These are phyloP conservation scores for Boletellus deceptivus DNA, from an alignment of 1,284 basidiomycete genomes.

Conservation along the genomic window DNA sequence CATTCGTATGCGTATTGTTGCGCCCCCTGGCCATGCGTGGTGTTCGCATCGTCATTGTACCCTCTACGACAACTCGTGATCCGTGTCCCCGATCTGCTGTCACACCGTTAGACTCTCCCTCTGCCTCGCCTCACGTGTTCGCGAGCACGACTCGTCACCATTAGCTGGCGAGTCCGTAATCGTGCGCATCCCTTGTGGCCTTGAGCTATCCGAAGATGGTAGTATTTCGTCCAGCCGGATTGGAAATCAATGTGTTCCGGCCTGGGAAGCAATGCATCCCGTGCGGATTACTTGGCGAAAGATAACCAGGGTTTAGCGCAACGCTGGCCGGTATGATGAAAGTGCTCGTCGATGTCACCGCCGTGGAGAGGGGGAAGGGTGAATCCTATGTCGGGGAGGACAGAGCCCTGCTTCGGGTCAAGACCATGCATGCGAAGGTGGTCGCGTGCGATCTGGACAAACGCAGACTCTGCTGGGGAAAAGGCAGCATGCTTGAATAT, in stretches of 20 bases:
- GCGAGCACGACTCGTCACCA: too few species aligned
- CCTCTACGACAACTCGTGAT: too few species aligned
- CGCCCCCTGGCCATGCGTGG: too few species aligned
- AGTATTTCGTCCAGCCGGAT: constrained; percentile 93
- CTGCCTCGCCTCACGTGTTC: too few species aligned
- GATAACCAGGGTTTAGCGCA: constrained; percentile 82
- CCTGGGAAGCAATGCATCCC: constrained; percentile 55
- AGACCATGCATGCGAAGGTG: constrained; percentile 83
- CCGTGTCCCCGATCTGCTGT: too few species aligned
- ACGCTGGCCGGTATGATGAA: constrained; percentile 73
- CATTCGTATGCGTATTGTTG: too few species aligned
- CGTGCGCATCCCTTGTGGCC: too few species aligned
- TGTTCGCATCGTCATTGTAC: too few species aligned
- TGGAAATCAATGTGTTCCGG: constrained; percentile 74
- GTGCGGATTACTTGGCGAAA: constrained; percentile 67
- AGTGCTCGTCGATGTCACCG: constrained; percentile 83
- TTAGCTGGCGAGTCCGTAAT: too few species aligned
- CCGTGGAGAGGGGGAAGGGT: constrained; percentile 86
- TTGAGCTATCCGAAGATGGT: too few species aligned
- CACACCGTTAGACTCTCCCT: too few species aligned
- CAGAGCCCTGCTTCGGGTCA: constrained; percentile 76
- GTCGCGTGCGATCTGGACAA: constrained; percentile 73
- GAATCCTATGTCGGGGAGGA: constrained; percentile 77
- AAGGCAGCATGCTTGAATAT: constrained; percentile 77
- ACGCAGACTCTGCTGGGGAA: constrained; percentile 58